Evolutionary conservation across 2,329 filamentous ascomycete genomes (phyloP).

Genomic region (Cladosporium sp.): DNA sequence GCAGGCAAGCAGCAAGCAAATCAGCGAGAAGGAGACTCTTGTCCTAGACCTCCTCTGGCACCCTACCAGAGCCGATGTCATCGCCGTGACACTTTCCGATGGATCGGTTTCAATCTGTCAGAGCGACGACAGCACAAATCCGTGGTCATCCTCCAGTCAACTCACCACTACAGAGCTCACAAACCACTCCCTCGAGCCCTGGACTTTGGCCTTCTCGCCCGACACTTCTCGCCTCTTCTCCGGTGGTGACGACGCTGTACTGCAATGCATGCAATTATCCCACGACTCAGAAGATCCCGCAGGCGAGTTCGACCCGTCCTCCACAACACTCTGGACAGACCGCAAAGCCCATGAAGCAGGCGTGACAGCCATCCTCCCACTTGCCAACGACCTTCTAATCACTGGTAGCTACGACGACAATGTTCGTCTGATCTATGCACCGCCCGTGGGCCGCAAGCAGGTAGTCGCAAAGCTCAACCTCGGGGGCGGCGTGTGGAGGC

Average conservation of each 20-base stretch:
- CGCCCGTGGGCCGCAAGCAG: conserved; percentile 37
- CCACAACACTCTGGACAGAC: conserved; percentile 40
- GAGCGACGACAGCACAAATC: conserved; percentile 16
- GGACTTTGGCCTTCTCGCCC: conserved; percentile 62
- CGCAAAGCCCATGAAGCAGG: conserved; percentile 69
- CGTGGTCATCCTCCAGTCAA: conserved; percentile 24
- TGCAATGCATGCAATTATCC: conserved; percentile 42
- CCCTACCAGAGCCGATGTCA: conserved; percentile 48
- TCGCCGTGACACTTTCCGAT: conserved; percentile 69
- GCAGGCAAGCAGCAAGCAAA: conserved; percentile 42
- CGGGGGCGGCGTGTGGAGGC: conserved; percentile 79
- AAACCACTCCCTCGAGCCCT: conserved; percentile 61
- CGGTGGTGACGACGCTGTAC: conserved; percentile 71
- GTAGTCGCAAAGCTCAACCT: conserved; percentile 63
- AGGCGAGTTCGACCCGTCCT: conserved; percentile 2
- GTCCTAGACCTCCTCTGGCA: conserved; percentile 74
- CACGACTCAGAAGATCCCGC: background rate
- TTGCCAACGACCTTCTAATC: conserved; percentile 60
- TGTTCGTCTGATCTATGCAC: conserved; percentile 61
- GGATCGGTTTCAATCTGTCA: conserved; percentile 50
- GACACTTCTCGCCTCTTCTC: conserved; percentile 48
- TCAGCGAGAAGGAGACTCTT: conserved; percentile 56
- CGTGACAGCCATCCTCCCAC: conserved; percentile 78
- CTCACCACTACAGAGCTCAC: conserved; percentile 15
- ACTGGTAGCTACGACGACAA: conserved; percentile 92